phyloP scores from a whole-genome alignment of 306 rosid species.

The cucumber (Cucumis sativus) region DNA sequence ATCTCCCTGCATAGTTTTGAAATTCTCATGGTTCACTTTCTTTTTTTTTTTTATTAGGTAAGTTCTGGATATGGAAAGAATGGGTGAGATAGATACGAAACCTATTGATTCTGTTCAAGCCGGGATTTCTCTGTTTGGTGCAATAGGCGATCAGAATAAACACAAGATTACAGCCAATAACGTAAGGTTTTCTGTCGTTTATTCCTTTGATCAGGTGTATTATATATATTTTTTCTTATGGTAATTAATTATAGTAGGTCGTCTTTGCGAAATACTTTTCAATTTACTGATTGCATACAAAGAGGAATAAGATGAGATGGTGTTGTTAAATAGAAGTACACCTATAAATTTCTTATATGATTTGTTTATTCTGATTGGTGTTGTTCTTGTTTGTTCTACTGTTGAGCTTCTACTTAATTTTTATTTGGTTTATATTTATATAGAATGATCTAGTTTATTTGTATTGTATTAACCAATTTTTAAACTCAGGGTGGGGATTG shows the following conservation, averaged over 20 bases:
- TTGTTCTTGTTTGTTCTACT: background rate
- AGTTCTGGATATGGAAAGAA: conserved; percentile 17
- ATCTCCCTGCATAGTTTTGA: background rate
- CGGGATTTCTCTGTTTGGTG: conserved; percentile 53
- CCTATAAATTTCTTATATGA: background rate
- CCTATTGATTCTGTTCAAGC: conserved; percentile 63
- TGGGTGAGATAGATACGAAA: conserved; percentile 71
- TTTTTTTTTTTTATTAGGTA: background rate
- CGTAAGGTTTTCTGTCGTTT: conserved; percentile 29
- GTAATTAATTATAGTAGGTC: no score
- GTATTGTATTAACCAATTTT: background rate
- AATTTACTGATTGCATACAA: no score
- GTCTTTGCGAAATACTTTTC: no score
- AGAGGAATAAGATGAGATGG: no score
- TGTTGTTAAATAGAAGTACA: background rate
- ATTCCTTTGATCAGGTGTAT: background rate
- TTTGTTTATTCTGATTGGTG: no score
- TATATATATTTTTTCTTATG: background rate
- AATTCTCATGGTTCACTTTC: background rate
- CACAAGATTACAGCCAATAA: conserved; percentile 13
- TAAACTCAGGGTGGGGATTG: background rate
- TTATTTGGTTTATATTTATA: background rate
- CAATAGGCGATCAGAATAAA: conserved; percentile 38
- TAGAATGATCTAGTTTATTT: background rate
- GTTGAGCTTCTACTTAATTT: background rate